These are phyloP conservation scores for Puccinellia tenuiflora DNA, from an alignment of 176 grass and related monocot genomes.

Conservation along the genomic window DNA sequence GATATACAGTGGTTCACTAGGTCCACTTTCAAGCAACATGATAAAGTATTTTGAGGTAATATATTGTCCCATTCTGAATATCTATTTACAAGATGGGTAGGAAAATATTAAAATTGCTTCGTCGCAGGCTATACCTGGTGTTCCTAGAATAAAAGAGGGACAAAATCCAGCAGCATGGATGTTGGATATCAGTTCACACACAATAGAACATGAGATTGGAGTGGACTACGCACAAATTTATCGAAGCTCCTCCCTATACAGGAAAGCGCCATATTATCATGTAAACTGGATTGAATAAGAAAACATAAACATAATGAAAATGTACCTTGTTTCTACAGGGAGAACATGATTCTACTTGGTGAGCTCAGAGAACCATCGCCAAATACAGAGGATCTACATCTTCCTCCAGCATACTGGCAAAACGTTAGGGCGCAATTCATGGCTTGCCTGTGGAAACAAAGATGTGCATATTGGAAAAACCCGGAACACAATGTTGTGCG, in stretches of 20 bases:
- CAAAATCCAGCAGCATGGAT: conserved; percentile 86
- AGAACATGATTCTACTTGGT: conserved; percentile 55
- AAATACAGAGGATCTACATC: conserved; percentile 45
- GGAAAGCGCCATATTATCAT: conserved; percentile 23
- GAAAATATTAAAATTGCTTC: background rate
- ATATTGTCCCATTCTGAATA: background rate
- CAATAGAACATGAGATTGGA: conserved; percentile 50
- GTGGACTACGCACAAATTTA: conserved; percentile 59
- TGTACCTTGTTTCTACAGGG: conserved; percentile 26
- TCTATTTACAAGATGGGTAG: background rate
- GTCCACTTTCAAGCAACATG: conserved; percentile 62
- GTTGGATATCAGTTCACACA: conserved; percentile 64
- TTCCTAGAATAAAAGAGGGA: conserved; percentile 57
- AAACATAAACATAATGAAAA: background rate
- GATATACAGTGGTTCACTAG: no score
- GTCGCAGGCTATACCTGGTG: conserved; percentile 60
- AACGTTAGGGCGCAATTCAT: no score
- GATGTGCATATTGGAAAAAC: no score
- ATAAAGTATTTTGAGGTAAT: conserved; percentile 91
- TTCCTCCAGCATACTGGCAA: conserved; percentile 30
- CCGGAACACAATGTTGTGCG: no score
- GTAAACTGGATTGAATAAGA: background rate
- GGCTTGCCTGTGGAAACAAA: no score
- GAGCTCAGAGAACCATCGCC: conserved; percentile 37
- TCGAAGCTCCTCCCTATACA: conserved; percentile 48